Percentiles rank a stretch among this genome's conserved stretches.
Evolutionary conservation across 805 yeast genomes (phyloP).

Genomic region (Alloascoidea africana): DNA sequence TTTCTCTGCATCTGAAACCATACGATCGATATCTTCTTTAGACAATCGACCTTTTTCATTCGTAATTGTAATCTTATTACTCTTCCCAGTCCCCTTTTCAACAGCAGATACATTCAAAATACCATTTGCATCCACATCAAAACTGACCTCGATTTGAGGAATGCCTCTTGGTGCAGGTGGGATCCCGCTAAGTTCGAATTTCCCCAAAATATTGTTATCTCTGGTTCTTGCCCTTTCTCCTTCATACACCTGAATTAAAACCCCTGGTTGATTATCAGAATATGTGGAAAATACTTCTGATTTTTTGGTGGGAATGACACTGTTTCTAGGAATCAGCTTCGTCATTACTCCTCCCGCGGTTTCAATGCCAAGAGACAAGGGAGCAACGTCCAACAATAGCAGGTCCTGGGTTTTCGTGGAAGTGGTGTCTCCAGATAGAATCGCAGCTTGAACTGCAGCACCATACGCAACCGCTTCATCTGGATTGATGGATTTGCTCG

Average conservation of each 20-base stretch:
- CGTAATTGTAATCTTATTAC: conserved; percentile 93
- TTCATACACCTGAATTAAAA: conserved; percentile 89
- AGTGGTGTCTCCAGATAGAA: conserved; percentile 78
- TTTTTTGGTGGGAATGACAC: conserved; percentile 95
- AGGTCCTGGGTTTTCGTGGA: conserved; percentile 94
- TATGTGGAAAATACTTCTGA: conserved; percentile 93
- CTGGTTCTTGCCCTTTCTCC: conserved; percentile 96
- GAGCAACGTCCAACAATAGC: conserved; percentile 91
- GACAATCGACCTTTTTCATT: conserved; percentile 98
- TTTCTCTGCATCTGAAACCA: conserved; percentile 97
- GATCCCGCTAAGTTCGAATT: conserved; percentile 90
- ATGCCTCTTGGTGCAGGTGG: conserved; percentile 99
- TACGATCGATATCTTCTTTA: conserved; percentile 93
- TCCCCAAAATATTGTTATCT: conserved; percentile 94
- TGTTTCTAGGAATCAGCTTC: conserved; percentile 95
- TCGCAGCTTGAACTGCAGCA: conserved; percentile 98
- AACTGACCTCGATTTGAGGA: conserved; percentile 95
- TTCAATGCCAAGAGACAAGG: conserved; percentile 94
- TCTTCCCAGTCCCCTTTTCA: conserved; percentile 97
- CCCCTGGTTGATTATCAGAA: conserved; percentile 98
- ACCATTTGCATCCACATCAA: conserved; percentile 95
- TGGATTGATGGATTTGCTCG: conserved; percentile 92
- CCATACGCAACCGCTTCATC: conserved; percentile 99
- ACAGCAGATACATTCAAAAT: conserved; percentile 91
- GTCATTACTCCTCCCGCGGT: conserved; percentile 99